These are phyloP conservation scores for Hyphopichia buzzinii DNA, from an alignment of 1,139 yeast genomes.

Conservation along the genomic window DNA sequence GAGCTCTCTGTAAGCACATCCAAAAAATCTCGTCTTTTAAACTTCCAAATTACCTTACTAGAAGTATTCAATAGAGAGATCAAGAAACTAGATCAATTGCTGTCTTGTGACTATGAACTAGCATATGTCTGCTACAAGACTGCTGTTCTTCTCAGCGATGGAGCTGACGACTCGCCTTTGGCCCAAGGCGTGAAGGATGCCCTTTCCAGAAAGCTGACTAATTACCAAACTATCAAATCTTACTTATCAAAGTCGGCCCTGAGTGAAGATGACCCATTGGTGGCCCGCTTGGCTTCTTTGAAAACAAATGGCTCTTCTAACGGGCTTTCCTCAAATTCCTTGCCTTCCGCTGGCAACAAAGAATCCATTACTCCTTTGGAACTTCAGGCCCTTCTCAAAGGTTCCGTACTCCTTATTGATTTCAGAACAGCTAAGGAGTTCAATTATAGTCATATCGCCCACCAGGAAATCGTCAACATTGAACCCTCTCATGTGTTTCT, in stretches of 20 bases:
- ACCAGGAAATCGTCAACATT: slow-evolving; percentile 58
- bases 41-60: slow-evolving; percentile 29
- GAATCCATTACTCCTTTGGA: slow-evolving; percentile 27
- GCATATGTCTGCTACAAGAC: slow-evolving; percentile 29
- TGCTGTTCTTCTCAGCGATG: slow-evolving; percentile 8
- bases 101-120: slow-evolving; percentile 41
- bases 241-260: neutral
- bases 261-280: slow-evolving; percentile 18
- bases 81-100: slow-evolving; percentile 22
- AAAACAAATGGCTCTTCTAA: slow-evolving; percentile 4
- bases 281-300: slow-evolving; percentile 18
- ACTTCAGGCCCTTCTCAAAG: slow-evolving; percentile 17
- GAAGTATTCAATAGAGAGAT: slow-evolving; percentile 35
- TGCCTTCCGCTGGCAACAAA: slow-evolving; percentile 11
- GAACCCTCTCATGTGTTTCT: slow-evolving; percentile 56
- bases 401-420: slow-evolving; percentile 55
- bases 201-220: slow-evolving; percentile 15
- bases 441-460: slow-evolving; percentile 57
- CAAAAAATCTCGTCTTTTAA: slow-evolving; percentile 17
- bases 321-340: neutral
- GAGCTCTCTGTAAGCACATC: slow-evolving; percentile 7
- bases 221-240: neutral
- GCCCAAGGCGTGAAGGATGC: slow-evolving; percentile 17
- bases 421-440: slow-evolving; percentile 59
- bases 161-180: neutral